Conservation (phyloP, 371 early-diverging fungal genomes). For the Rhizopus sp. region DNA sequence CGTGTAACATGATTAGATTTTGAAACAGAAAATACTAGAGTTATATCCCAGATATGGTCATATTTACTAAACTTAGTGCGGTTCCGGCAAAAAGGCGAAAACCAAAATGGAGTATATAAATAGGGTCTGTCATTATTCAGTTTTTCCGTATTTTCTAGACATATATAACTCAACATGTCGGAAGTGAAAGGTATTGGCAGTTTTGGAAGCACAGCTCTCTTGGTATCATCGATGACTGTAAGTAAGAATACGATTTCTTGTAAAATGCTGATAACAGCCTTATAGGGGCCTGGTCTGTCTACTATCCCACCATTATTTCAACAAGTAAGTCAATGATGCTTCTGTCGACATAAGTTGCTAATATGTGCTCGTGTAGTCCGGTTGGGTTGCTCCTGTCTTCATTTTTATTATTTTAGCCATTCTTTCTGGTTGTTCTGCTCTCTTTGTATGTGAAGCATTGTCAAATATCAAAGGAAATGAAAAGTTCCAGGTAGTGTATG, state of each 20-base stretch:
- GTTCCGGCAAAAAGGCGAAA: slow-evolving; percentile 13
- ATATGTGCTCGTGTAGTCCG: slow-evolving; percentile 26
- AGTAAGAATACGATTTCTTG: background rate
- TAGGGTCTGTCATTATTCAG: background rate
- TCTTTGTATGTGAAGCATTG: slow-evolving; percentile 81
- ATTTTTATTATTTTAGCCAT: slow-evolving; percentile 47
- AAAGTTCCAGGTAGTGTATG: slow-evolving; percentile 51
- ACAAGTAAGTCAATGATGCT: slow-evolving; percentile 24
- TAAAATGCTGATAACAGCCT: background rate
- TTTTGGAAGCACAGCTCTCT: slow-evolving; percentile 38
- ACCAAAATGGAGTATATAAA: slow-evolving; percentile 7
- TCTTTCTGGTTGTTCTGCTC: slow-evolving; percentile 53
- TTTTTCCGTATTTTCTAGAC: background rate
- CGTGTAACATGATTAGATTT: slow-evolving; percentile 6
- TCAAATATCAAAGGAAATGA: slow-evolving; percentile 79
- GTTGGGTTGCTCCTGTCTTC: slow-evolving; percentile 48
- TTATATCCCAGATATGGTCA: slow-evolving; percentile 15
- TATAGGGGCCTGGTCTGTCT: slow-evolving; percentile 46
- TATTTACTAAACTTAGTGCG: slow-evolving; percentile 16
- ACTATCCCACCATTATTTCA: slow-evolving; percentile 48
- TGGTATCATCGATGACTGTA: slow-evolving; percentile 52
- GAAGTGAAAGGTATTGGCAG: slow-evolving; percentile 35
- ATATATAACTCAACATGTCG: slow-evolving; percentile 12
- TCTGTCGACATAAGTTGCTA: background rate
- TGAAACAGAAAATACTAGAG: slow-evolving; percentile 6